Evolutionary conservation across 192 early-diverging fungal species (phyloP), one percentile per base, ranked within the genome.

Genomic region (Glomus cerebriforme): DNA sequence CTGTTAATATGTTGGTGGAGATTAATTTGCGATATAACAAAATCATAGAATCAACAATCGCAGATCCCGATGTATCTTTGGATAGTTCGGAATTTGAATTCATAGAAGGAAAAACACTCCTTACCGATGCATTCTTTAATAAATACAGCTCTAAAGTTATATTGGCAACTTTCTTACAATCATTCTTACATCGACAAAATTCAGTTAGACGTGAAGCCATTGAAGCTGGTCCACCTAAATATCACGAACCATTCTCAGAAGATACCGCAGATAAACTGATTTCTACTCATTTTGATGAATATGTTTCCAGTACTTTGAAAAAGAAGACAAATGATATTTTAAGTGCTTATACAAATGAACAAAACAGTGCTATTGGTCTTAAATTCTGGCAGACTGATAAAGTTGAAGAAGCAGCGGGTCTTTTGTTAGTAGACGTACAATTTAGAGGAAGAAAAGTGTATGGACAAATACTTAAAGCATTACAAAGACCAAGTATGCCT

Each of bases 171-270:
- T 29, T 86, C 37, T 59, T 83, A 13, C 85, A 86, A 58, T 78
- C 85, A 0, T 86, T 62, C 47, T 79, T 80, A 12, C 85, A 86
- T 60, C 79, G 77, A 58, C 81, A 79, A 76, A 86, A 86, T 49
- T 74, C 82, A 10, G 77, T 70, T 24, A 78, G 85, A 6, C 82
- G 85, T 34, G 47, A 72, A 45, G 78, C 29, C 0, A 67, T 77
- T 26, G 47, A 39, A 27, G 31, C 60, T 3, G 43, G 64, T 35
- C 75, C 49, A 13, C 31, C 64, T 1, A 35, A 39, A 77, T 70
- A 43, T 62, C 43, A 22, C 31, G 60, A 63, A 27, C 80, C 54
- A 47, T 68, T 65, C 3, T 81, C 74, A 17, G 75, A 75, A 43
- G 39, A 2, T 59, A 79, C 15, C 59, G 80, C 54, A 73, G 79